Conservation (phyloP, 306 rosid genomes). For the Benincasa hispida region DNA sequence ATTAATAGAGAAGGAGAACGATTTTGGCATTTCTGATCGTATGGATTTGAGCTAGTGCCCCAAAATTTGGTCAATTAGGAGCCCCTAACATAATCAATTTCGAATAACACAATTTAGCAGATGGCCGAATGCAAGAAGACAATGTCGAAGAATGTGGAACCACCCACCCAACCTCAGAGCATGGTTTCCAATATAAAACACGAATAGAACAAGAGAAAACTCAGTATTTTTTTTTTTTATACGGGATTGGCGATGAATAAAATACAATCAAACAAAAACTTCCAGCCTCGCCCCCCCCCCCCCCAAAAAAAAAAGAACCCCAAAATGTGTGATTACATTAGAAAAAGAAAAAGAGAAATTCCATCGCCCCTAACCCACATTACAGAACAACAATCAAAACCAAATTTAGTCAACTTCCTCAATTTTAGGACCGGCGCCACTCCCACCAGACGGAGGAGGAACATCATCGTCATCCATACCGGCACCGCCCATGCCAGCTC, state of each 20-base stretch:
- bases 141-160: too few relatives aligned
- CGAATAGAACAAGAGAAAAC: neutral
- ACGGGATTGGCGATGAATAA: neutral
- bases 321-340: neutral
- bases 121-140: too few relatives aligned
- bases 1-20: too few relatives aligned
- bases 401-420: slow-evolving; percentile 46
- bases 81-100: too few relatives aligned
- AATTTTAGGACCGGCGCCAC: slow-evolving; percentile 53
- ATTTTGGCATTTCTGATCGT: too few relatives aligned
- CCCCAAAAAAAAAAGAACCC: neutral
- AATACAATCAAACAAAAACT: neutral
- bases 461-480: slow-evolving; percentile 26
- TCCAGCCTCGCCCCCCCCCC: too few relatives aligned
- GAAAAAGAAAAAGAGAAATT: neutral
- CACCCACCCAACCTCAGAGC: too few relatives aligned
- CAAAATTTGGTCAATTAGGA: too few relatives aligned
- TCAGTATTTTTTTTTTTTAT: too few relatives aligned
- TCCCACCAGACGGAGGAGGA: slow-evolving; percentile 22
- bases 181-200: too few relatives aligned
- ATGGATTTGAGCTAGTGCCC: too few relatives aligned
- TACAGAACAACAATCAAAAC: neutral
- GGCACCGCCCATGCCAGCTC: slow-evolving; percentile 29
- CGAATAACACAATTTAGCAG: too few relatives aligned
- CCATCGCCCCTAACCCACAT: neutral